phyloP scores from a whole-genome alignment of 208 protist genomes.

The Leishmania arabica region DNA sequence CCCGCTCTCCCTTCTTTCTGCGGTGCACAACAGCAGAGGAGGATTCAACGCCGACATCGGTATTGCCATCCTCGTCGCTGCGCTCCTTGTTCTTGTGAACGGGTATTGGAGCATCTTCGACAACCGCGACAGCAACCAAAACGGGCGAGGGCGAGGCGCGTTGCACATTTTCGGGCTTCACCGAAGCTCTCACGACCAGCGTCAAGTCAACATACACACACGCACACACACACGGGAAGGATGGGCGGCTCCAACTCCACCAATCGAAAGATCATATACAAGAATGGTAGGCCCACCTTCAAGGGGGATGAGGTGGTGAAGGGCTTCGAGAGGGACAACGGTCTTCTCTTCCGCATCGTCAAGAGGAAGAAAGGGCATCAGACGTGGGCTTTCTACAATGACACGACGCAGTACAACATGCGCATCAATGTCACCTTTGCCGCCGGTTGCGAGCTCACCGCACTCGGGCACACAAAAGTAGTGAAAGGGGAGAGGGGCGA shows the following conservation, averaged over 20 bases:
- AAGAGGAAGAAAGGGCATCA: conserved; percentile 48
- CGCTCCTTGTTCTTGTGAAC: not conserved
- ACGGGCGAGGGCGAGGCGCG: not conserved
- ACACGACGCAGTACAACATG: conserved; percentile 80
- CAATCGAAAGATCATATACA: conserved; percentile 22
- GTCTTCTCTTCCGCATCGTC: conserved; percentile 72
- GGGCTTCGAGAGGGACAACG: conserved; percentile 79
- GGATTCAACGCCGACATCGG: not conserved
- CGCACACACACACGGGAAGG: not conserved
- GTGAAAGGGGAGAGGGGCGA: conserved; percentile 44
- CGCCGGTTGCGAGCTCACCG: conserved; percentile 57
- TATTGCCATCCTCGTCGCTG: not conserved
- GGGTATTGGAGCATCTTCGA: not conserved
- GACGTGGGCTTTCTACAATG: conserved; percentile 81
- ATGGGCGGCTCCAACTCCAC: conserved; percentile 61
- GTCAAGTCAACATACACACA: not conserved
- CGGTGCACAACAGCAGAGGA: not conserved
- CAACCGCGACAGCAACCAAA: not conserved
- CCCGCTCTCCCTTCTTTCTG: not conserved
- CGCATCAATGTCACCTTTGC: conserved; percentile 67
- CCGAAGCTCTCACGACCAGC: not conserved
- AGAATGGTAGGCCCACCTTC: conserved; percentile 68
- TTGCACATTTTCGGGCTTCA: not conserved
- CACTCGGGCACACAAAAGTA: conserved; percentile 64
- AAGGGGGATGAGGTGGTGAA: conserved; percentile 61